A percentile compares a stretch with the other conserved stretches of the same genome.
These are phyloP conservation scores for Plasmodium sp. DNA, from an alignment of 169 alveolate genomes.

Conservation along the genomic window DNA sequence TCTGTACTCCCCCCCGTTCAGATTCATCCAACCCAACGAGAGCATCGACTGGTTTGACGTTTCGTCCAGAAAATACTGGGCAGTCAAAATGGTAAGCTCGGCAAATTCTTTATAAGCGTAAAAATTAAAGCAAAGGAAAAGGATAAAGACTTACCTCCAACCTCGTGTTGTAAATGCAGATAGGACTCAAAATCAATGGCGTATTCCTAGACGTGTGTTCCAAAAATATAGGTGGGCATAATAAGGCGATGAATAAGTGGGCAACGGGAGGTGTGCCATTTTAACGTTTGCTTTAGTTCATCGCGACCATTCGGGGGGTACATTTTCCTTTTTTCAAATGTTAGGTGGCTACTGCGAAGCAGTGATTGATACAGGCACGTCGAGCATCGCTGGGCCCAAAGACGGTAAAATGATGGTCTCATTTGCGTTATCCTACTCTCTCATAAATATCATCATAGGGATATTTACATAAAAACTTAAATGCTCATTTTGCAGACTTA, in stretches of 20 bases:
- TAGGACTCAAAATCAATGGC: constrained; percentile 56
- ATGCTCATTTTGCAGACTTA: constrained; percentile 22
- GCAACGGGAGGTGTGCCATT: background rate
- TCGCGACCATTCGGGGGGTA: background rate
- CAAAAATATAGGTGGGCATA: constrained; percentile 26
- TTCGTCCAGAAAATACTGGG: constrained; percentile 68
- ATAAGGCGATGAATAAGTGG: background rate
- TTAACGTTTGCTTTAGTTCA: background rate
- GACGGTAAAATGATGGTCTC: constrained; percentile 22
- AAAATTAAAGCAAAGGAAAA: background rate
- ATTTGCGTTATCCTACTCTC: background rate
- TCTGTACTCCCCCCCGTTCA: background rate
- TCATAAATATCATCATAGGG: background rate
- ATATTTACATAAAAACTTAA: background rate
- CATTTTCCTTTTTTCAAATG: background rate
- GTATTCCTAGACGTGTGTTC: constrained; percentile 61
- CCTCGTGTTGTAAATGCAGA: constrained; percentile 19
- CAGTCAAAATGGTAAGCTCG: constrained; percentile 43
- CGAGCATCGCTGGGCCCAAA: constrained; percentile 72
- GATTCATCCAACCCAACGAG: constrained; percentile 44
- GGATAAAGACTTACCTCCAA: background rate
- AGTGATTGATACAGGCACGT: constrained; percentile 72
- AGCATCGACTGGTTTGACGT: constrained; percentile 70
- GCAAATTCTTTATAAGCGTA: background rate
- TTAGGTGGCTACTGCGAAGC: constrained; percentile 70